Evolutionary conservation across 176 grass and related monocot genomes (phyloP), one percentile per base, ranked within the genome.

Genomic region (Triticum urartu): DNA sequence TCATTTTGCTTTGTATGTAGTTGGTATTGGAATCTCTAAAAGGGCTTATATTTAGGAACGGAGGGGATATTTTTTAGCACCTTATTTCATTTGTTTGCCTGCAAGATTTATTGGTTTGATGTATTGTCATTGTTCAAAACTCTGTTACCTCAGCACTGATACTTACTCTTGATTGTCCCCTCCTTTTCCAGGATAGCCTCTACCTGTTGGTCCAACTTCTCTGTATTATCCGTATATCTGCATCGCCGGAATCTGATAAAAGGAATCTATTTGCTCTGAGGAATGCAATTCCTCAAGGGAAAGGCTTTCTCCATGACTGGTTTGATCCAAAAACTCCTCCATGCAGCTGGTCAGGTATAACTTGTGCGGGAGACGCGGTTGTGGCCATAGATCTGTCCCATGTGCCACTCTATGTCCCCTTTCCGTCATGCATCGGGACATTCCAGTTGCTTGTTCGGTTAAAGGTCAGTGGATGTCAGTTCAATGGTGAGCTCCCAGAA

Each of bases 331-430:
- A 85, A 86, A 87, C 48, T 42, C 70, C 64, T 45, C 93, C 95
- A 42, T 98, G 95, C 88, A 83, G 68, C 32, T 98, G 95, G 95
- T 78, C 66, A 22, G 89, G 93, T n/a, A 86, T 98, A 38, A 90
- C 84, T 68, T 98, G 95, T 67, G 15, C 13, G 54, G 85, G 56
- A 24, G 30, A 4, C 13, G 30, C 72, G 50, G 91, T 98, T 60
- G 40, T 83, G 64, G 88, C 67, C 72, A 95, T 98, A 83, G 71
- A 98, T 81, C 75, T 98, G 45, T 89, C 93, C 42, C 47, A 25
- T 8, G 15, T 84, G 13, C 85, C 78, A 22, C 86, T 98, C 5
- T 77, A 74, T 47, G 20, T 85, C 2, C 61, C 80, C 45, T 88
- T 98, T 34, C 95, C 95, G 0, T 87, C 42, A 50, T 79, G 79